Evolutionary conservation across 1,139 yeast genomes (phyloP).

Genomic region (Meyerozyma athensensis): DNA sequence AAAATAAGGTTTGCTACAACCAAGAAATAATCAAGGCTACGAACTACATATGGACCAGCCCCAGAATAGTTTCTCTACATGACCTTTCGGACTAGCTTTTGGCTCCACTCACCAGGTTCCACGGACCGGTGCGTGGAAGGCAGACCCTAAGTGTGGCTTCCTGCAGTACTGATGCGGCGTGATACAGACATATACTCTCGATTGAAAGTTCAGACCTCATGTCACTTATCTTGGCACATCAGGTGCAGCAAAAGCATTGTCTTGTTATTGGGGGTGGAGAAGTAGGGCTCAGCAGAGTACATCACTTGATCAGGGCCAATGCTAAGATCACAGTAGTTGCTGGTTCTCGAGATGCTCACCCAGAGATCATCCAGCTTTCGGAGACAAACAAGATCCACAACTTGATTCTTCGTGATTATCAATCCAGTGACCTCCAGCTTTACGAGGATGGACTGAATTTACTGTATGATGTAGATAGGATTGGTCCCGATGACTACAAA

Average conservation of each 20-base stretch:
- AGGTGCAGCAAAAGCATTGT: slow-evolving; percentile 59
- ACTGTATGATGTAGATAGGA: slow-evolving; percentile 16
- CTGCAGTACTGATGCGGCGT: no score
- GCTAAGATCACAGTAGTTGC: slow-evolving; percentile 69
- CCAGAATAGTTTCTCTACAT: no score
- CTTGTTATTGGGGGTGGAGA: slow-evolving; percentile 80
- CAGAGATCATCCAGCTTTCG: slow-evolving; percentile 35
- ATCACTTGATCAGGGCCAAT: slow-evolving; percentile 62
- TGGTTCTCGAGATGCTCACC: slow-evolving; percentile 37
- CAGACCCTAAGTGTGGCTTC: no score
- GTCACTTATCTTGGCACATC: slow-evolving; percentile 70
- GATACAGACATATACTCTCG: no score
- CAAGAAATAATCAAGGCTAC: no score
- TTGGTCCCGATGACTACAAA: slow-evolving; percentile 24
- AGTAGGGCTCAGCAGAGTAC: slow-evolving; percentile 69
- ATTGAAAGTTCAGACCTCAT: neutral
- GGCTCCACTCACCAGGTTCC: no score
- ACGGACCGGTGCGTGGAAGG: no score
- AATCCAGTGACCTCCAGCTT: slow-evolving; percentile 43
- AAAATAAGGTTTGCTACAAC: no score
- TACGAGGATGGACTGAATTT: slow-evolving; percentile 28
- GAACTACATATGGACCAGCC: no score
- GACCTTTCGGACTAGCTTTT: no score
- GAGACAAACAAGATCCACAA: slow-evolving; percentile 39
- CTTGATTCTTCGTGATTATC: slow-evolving; percentile 38